Evolutionary conservation across 2,329 filamentous ascomycete genomes (phyloP).

Genomic region (Huntiella decipiens): DNA sequence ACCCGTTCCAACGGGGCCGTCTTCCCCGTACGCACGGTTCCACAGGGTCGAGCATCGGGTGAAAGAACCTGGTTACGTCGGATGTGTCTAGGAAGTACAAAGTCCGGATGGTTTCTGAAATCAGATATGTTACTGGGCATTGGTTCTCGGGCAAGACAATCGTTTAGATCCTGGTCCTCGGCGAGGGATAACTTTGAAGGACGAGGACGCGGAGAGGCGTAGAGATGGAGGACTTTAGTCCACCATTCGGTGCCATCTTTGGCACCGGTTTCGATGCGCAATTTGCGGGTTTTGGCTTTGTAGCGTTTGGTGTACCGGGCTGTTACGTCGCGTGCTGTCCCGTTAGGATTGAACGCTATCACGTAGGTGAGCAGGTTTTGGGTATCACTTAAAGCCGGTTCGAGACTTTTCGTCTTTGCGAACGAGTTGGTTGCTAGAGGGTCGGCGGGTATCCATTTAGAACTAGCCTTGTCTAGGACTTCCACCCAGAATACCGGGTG

Average conservation of each 20-base stretch:
- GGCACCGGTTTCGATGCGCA: constrained; percentile 47
- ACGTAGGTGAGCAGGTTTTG: constrained; percentile 69
- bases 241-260: constrained; percentile 31
- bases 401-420: constrained; percentile 55
- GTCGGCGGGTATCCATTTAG: constrained; percentile 85
- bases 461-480: constrained; percentile 63
- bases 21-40: constrained; percentile 55
- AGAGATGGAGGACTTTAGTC: constrained; percentile 30
- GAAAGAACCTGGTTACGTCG: constrained; percentile 59
- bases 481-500: constrained; percentile 92
- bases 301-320: constrained; percentile 72
- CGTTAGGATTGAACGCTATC: constrained; percentile 67
- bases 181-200: constrained; percentile 56
- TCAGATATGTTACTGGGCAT: constrained; percentile 77
- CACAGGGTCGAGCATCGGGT: constrained; percentile 49
- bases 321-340: constrained; percentile 66
- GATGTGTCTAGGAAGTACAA: constrained; percentile 70
- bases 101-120: constrained; percentile 71
- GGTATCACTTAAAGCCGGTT: constrained; percentile 62
- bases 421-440: constrained; percentile 61
- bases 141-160: constrained; percentile 53
- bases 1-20: constrained; percentile 51
- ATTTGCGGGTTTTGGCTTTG: constrained; percentile 71
- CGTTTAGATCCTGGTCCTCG: constrained; percentile 58
- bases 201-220: constrained; percentile 19